Percentiles rank a stretch among this genome's conserved stretches.
These are phyloP conservation scores for Aspergillus novofumigatus DNA, from an alignment of 2,329 filamentous ascomycete species.

Conservation along the genomic window DNA sequence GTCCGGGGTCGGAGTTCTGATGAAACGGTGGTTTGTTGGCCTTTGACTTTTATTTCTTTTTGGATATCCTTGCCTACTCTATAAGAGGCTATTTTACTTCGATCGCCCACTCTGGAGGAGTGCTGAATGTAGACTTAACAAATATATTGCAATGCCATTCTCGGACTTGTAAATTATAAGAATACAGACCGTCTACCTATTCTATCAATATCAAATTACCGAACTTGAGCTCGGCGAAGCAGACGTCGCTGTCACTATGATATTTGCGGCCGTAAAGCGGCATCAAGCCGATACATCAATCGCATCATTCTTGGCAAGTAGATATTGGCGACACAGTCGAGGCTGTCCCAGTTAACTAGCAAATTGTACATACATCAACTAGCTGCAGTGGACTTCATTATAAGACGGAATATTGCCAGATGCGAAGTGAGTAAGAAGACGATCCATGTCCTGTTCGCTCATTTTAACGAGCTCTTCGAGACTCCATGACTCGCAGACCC, in stretches of 20 bases:
- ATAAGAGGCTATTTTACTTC: conserved; percentile 13
- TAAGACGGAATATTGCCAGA: conserved; percentile 36
- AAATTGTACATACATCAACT: neutral
- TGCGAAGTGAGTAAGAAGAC: conserved; percentile 70
- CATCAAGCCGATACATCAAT: neutral
- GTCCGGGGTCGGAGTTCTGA: conserved; percentile 4
- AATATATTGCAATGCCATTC: neutral
- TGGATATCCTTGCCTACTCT: conserved; percentile 28
- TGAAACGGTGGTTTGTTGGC: neutral
- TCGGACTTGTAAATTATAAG: neutral
- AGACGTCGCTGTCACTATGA: neutral
- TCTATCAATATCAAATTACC: neutral
- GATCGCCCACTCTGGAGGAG: conserved; percentile 10
- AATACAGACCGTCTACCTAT: neutral
- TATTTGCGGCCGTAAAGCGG: neutral
- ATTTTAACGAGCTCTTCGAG: conserved; percentile 81
- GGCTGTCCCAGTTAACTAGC: neutral
- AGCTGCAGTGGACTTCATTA: conserved; percentile 27
- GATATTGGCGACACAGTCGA: neutral
- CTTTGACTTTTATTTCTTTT: conserved; percentile 17
- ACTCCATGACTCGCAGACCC: conserved; percentile 80
- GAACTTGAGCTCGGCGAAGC: neutral
- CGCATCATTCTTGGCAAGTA: neutral
- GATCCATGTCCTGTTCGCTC: conserved; percentile 78
- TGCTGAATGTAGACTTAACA: conserved; percentile 21